Evolutionary conservation across 2,329 filamentous ascomycete species (phyloP), one percentile per base, ranked within the genome.

Genomic region (Fusarium pininemorale): DNA sequence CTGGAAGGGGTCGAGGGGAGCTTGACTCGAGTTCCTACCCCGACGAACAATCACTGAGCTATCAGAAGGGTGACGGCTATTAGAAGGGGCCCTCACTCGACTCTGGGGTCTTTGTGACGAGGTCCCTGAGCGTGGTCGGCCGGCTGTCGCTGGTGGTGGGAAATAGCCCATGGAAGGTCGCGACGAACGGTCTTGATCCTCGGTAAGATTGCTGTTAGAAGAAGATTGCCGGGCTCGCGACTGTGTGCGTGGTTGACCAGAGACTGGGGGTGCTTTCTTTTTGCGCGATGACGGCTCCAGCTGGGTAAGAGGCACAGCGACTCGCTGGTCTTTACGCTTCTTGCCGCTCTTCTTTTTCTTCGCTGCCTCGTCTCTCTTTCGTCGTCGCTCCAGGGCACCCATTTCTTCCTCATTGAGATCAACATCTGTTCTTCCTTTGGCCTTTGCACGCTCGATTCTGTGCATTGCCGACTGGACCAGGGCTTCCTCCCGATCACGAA

Each of bases 361-460:
- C 69, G 80, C 80, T 45, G 83, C 81, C 59, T 85, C 83, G 39
- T 85, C 85, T 75, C 91, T 89, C 80, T 90, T 89, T 71, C 89
- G 85, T 77, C 88, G 87, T 72, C 91, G 89, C 80, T 96, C 92
- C 75, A 97, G 87, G 53, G 94, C 95, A 70, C 92, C 92, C 76
- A 98, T 86, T 82, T 98, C 95, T 61, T 93, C 90, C 78, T 91
- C 89, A 76, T 89, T 94, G 72, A 98, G 88, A 80, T 92, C 93
- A 63, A 98, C 94, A 65, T 97, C 93, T 50, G 88, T 86, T 81
- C 92, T 92, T 72, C 95, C 95, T 78, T 90, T 90, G 72, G 90
- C 90, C 80, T 94, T 91, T 22, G 95, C 94, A 74, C 91, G 89
- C 73, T 91, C 90, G 79, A 98, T 97, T 75, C 94, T 92, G 77